phyloP scores from a whole-genome alignment of 179 eudicot species.

The Drosera spatulata region DNA sequence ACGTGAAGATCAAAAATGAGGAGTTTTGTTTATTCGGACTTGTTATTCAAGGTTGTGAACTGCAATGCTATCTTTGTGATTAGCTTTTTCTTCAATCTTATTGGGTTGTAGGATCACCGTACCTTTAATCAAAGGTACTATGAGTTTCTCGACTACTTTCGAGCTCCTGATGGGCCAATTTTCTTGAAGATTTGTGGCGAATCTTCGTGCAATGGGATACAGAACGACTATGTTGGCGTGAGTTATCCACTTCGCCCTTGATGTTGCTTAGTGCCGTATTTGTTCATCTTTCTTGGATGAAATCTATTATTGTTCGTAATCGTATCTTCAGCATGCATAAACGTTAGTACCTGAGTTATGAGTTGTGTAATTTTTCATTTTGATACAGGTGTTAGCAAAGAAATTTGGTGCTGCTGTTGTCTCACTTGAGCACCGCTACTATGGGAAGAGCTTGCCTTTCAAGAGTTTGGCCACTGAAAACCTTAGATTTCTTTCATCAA shows the following conservation, averaged over 20 bases:
- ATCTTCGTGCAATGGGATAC: conserved; percentile 67
- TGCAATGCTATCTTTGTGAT: neutral
- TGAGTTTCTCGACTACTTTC: conserved; percentile 69
- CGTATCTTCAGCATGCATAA: neutral
- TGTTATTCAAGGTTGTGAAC: too few species aligned
- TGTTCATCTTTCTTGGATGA: neutral
- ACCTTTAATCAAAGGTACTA: conserved; percentile 71
- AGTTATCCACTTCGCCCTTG: conserved; percentile 12
- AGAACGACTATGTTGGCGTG: conserved; percentile 71
- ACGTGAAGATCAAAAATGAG: too few species aligned
- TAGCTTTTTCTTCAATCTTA: conserved; percentile 1
- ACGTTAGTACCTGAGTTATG: too few species aligned
- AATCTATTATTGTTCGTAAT: neutral
- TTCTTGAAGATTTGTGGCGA: conserved; percentile 88
- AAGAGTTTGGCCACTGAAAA: conserved; percentile 55
- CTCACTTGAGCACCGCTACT: conserved; percentile 96
- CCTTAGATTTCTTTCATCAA: conserved; percentile 80
- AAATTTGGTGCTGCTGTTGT: conserved; percentile 98
- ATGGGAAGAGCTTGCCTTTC: conserved; percentile 90
- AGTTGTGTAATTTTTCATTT: too few species aligned
- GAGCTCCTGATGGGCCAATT: conserved; percentile 76
- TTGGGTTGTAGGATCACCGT: conserved; percentile 66
- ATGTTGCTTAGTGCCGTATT: neutral
- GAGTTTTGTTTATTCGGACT: too few species aligned
- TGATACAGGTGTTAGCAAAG: conserved; percentile 65